These are phyloP conservation scores for Fomitopsis serialis DNA, from an alignment of 768 basidiomycete genomes.

Conservation along the genomic window DNA sequence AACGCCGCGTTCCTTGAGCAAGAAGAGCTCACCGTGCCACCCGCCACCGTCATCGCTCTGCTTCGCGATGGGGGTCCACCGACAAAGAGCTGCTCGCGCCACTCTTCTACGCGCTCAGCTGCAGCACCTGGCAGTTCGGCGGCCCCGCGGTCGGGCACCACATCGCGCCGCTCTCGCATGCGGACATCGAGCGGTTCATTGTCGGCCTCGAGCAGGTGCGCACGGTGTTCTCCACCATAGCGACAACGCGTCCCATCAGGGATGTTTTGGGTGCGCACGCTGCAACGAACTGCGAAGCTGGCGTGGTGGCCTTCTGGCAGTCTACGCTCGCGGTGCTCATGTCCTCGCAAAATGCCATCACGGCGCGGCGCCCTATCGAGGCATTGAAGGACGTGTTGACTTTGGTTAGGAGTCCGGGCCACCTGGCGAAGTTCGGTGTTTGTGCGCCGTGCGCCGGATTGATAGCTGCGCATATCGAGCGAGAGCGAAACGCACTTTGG, in stretches of 20 bases:
- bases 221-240: slow-evolving; percentile 4
- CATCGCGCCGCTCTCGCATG: slow-evolving; percentile 15
- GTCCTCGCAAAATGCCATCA: background rate
- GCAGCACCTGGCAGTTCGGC: slow-evolving; percentile 17
- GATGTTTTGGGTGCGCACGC: background rate
- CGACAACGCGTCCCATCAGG: background rate
- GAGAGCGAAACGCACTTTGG: slow-evolving; percentile 9
- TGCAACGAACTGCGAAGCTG: background rate
- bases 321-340: background rate
- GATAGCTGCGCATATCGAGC: slow-evolving; percentile 1
- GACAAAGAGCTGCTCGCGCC: slow-evolving; percentile 14
- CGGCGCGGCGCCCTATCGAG: slow-evolving; percentile 11
- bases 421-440: background rate
- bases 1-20: background rate
- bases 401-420: background rate
- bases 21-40: slow-evolving; percentile 18
- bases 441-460: slow-evolving; percentile 6
- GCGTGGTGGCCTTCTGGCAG: background rate
- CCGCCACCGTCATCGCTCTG: slow-evolving; percentile 19
- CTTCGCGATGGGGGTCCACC: slow-evolving; percentile 18
- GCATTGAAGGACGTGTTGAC: slow-evolving; percentile 8
- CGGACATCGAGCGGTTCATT: slow-evolving; percentile 19
- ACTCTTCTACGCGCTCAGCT: slow-evolving; percentile 24
- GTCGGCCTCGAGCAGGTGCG: slow-evolving; percentile 19
- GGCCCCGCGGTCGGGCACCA: slow-evolving; percentile 13